These are phyloP conservation scores for Axilococcus clingmanii DNA, from an alignment of 139 green algal genomes.

Conservation along the genomic window DNA sequence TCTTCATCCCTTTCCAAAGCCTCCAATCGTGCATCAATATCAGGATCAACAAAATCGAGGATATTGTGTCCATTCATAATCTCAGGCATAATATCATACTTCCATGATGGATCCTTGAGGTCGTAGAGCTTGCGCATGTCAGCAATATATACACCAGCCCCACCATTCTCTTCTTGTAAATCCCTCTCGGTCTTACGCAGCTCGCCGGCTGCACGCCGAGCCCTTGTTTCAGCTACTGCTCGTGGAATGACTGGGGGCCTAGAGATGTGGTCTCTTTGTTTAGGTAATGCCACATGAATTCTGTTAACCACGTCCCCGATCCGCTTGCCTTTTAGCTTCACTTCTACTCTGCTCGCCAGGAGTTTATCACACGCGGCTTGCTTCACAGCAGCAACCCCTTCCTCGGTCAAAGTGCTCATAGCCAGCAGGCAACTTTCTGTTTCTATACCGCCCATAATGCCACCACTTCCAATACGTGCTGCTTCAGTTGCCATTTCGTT, in stretches of 20 bases:
- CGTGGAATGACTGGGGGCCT: slow-evolving; percentile 78
- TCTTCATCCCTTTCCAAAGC: slow-evolving; percentile 90
- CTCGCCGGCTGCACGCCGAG: slow-evolving; percentile 26
- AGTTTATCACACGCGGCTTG: slow-evolving; percentile 84
- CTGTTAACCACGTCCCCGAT: slow-evolving; percentile 80
- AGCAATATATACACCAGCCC: slow-evolving; percentile 86
- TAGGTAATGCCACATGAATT: slow-evolving; percentile 88
- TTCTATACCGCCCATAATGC: not conserved
- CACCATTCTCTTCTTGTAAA: slow-evolving; percentile 82
- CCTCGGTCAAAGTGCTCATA: slow-evolving; percentile 90
- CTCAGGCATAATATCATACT: slow-evolving; percentile 96
- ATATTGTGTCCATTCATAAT: slow-evolving; percentile 95
- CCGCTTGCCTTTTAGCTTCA: slow-evolving; percentile 84
- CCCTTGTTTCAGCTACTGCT: slow-evolving; percentile 45
- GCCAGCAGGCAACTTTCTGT: slow-evolving; percentile 41
- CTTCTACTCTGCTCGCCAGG: slow-evolving; percentile 79
- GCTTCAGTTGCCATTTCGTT: slow-evolving; percentile 74
- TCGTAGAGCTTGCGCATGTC: slow-evolving; percentile 84
- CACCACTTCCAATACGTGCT: slow-evolving; percentile 20
- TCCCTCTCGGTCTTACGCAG: slow-evolving; percentile 54
- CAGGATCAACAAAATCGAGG: slow-evolving; percentile 91
- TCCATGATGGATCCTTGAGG: slow-evolving; percentile 72
- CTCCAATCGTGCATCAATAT: slow-evolving; percentile 90
- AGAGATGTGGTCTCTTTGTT: slow-evolving; percentile 32
- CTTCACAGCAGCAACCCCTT: slow-evolving; percentile 83